These are phyloP conservation scores for Dipteronia sinensis DNA, from an alignment of 345 rosid genomes.

Conservation along the genomic window DNA sequence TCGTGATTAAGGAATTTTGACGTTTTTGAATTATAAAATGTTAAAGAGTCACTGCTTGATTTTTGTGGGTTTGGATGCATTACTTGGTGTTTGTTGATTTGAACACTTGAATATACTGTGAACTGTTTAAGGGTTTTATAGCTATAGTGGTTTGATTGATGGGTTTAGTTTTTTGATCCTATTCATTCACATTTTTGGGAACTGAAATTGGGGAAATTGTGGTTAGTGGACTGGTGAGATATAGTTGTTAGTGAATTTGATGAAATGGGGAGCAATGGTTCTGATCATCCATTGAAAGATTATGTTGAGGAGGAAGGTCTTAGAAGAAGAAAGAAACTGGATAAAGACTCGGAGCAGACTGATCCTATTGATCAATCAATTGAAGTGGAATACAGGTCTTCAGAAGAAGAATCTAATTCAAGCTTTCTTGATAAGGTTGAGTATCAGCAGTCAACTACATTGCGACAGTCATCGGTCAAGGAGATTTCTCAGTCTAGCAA, in stretches of 20 bases:
- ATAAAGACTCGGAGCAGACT: constrained; percentile 22
- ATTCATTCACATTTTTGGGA: constrained; percentile 3
- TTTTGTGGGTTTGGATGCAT: background rate
- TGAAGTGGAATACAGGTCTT: constrained; percentile 24
- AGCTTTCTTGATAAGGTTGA: constrained; percentile 19
- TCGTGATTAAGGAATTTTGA: constrained; percentile 3
- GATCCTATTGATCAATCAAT: constrained; percentile 21
- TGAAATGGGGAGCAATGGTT: constrained; percentile 57
- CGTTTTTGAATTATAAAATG: background rate
- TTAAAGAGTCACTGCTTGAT: background rate
- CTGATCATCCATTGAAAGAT: constrained; percentile 47
- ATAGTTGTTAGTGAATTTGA: constrained; percentile 21
- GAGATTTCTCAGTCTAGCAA: constrained; percentile 32
- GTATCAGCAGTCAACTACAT: constrained; percentile 29
- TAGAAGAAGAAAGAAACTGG: constrained; percentile 29
- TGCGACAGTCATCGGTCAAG: constrained; percentile 29
- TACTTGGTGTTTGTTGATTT: constrained; percentile 1
- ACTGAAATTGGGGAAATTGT: constrained; percentile 9
- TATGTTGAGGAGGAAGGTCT: constrained; percentile 32
- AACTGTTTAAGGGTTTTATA: constrained; percentile 4
- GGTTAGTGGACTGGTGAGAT: constrained; percentile 4
- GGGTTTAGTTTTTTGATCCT: background rate
- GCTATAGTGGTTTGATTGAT: background rate
- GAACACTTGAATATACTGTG: background rate
- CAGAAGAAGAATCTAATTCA: constrained; percentile 25